Percentiles rank a stretch among this genome's conserved stretches.
These are phyloP conservation scores for Suillus americanus DNA, from an alignment of 768 basidiomycete species.

Conservation along the genomic window DNA sequence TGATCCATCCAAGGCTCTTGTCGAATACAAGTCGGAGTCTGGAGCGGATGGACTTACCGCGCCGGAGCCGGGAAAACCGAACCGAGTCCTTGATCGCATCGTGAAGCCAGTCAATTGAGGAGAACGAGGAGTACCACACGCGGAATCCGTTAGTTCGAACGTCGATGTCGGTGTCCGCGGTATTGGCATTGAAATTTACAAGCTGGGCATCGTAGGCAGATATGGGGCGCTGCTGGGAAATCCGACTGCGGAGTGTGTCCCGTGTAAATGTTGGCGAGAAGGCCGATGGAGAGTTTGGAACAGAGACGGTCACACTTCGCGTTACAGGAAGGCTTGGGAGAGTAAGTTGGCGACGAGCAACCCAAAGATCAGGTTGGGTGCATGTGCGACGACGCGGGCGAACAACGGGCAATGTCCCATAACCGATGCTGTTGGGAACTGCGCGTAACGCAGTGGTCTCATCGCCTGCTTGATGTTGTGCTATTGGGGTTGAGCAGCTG, in stretches of 20 bases:
- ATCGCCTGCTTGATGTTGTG: conserved; percentile 11
- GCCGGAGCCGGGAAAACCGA: conserved; percentile 72
- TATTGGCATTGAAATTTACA: conserved; percentile 31
- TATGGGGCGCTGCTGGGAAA: conserved; percentile 55
- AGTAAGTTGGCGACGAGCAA: conserved; percentile 36
- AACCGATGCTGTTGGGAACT: conserved; percentile 36
- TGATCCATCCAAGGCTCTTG: conserved; percentile 83
- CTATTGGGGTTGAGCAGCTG: background rate
- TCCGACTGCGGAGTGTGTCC: conserved; percentile 37
- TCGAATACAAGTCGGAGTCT: conserved; percentile 64
- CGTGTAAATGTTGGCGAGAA: conserved; percentile 34
- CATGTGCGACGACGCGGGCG: conserved; percentile 27
- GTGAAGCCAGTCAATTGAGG: conserved; percentile 95
- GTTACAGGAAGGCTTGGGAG: conserved; percentile 34
- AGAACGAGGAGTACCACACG: conserved; percentile 83
- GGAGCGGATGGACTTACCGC: conserved; percentile 68
- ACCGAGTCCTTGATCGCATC: conserved; percentile 93
- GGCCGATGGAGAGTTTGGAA: conserved; percentile 33
- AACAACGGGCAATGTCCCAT: conserved; percentile 54
- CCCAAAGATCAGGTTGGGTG: conserved; percentile 18
- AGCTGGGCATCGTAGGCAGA: conserved; percentile 66
- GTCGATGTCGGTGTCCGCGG: conserved; percentile 47
- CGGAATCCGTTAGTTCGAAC: conserved; percentile 83
- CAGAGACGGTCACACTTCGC: conserved; percentile 35
- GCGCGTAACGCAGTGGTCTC: conserved; percentile 39